Percentiles rank a stretch among this genome's conserved stretches.
Conservation (phyloP, 805 yeast species). For the Saturnispora zaruensis region DNA sequence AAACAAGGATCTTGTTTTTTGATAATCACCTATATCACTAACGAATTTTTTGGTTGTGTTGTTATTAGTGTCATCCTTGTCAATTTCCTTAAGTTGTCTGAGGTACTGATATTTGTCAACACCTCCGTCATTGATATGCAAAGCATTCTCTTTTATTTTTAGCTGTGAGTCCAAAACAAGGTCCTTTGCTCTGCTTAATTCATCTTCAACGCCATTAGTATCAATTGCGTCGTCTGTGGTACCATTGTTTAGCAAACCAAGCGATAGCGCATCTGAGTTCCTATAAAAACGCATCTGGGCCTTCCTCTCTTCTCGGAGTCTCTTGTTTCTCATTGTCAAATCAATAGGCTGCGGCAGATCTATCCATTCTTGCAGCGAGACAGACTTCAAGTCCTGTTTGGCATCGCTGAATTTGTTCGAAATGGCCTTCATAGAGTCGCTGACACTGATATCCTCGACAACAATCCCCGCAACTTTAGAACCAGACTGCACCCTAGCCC, state of each 20-base stretch:
- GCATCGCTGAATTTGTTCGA: constrained; percentile 58
- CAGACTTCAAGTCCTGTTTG: constrained; percentile 49
- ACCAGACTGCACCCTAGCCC: constrained; percentile 18
- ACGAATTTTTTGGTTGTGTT: constrained; percentile 17
- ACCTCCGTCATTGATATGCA: constrained; percentile 21
- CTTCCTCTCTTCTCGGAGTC: constrained; percentile 55
- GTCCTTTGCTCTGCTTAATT: constrained; percentile 55
- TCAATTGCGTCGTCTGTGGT: constrained; percentile 19
- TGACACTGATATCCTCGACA: constrained; percentile 16
- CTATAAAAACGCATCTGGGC: constrained; percentile 67
- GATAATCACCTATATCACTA: constrained; percentile 44
- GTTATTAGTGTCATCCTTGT: not conserved
- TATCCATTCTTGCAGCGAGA: constrained; percentile 71
- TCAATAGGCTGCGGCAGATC: constrained; percentile 83
- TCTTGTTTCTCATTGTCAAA: constrained; percentile 68
- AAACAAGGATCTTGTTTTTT: constrained; percentile 50
- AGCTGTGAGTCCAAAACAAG: constrained; percentile 47
- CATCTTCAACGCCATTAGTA: constrained; percentile 31
- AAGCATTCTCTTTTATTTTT: constrained; percentile 32
- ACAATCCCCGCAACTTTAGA: constrained; percentile 5
- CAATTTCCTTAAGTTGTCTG: constrained; percentile 28
- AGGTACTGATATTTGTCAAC: constrained; percentile 35
- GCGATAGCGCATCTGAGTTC: constrained; percentile 63
- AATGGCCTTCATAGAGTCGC: constrained; percentile 27
- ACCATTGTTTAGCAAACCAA: constrained; percentile 28